Evolutionary conservation across 2,329 filamentous ascomycete species (phyloP), one percentile per base, ranked within the genome.

Genomic region (Monilinia fructigena): DNA sequence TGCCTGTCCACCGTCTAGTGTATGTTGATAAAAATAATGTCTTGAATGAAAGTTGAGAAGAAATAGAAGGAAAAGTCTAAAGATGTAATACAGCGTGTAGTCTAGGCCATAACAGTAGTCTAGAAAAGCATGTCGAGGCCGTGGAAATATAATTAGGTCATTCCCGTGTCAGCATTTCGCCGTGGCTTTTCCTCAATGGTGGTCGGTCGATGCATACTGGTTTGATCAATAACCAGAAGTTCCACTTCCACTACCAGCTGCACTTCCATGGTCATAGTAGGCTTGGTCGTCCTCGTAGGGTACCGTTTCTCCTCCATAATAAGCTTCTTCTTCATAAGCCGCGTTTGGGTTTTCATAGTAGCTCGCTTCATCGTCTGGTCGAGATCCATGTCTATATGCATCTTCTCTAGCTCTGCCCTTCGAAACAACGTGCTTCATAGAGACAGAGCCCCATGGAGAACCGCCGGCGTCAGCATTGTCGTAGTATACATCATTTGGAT

Each of bases 381-480:
- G 63, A 23, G 79, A 79, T 40, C 76, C 79, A 52, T 75, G 73
- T 56, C 77, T 74, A 7, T 79, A 82, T 61, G 74, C 78, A 67
- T 79, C 77, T 69, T 82, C 80, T 68, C 79, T 80, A 38, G 73
- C 76, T 68, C 77, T 80, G 18, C 82, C 81, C 35, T 76, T 75
- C 48, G 78, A 76, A 45, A 83, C 76, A 16, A 83, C 77, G 68
- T 84, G 79, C 50, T 79, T 82, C 77, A 92, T 82, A 68, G 83
- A 89, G 70, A 91, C 77, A 26, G 88, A 84, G 47, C 90, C 90
- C 90, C 89, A 92, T 0, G 89, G 89, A 3, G 92, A 79, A 0
- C 89, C 89, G 0, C 87, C 87, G 8, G 86, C 80, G 3, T 86
- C 80, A 6, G 58, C 45, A 16, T 83, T 81, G 59, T 84, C 82